Evolutionary conservation across 129 eudicot genomes (phyloP), one percentile per base, ranked within the genome.

Genomic region (Dittrichia graveolens): DNA sequence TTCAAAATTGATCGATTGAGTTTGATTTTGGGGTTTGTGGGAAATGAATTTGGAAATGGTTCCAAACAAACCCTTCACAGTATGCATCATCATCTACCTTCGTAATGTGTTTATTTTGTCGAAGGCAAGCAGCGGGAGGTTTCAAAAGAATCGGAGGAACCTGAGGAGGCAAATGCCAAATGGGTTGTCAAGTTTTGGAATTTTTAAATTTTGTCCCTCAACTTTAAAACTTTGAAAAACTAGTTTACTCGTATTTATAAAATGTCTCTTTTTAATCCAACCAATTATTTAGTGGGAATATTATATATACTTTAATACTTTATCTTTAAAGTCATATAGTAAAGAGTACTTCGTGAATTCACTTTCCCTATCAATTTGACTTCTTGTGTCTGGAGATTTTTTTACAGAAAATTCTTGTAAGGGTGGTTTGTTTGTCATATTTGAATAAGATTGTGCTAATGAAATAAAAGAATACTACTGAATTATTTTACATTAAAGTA

Each of bases 121-220:
- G 46, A 77, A 71, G 18, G 44, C 45, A 34, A 50, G 65, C 41
- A 72, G 62, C 67, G 60, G 76, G 63, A 74, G 53, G 84, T 59
- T 67, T 74, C 76, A 80, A 80, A 69, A 80, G 80, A 75, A 80
- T 75, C 72, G 80, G 80, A 80, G 80, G 67, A 80, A 80, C 75
- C 39, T 80, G 76, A 80, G 83, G 83, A 80, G 77, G 84, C 62
- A 80, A 80, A 44, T 68, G 77, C 80, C 62, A 80, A 80, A 44
- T 68, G 69, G 64, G 75, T 44, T 65, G 61, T 65, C 41, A 62
- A 13, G 45, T 34, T 65, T 46, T 12, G 19, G 37, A 7, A 13
- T 77, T 8, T 60, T 48, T 16, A 7, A 1, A 40, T 40, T 61
- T 50, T 3, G 11, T 38, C 76, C 76, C 44, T 76, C 14, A 7